Base-by-base conservation (phyloP, 352 stramenopile species). In the Globisporangium spinosum region DNA sequence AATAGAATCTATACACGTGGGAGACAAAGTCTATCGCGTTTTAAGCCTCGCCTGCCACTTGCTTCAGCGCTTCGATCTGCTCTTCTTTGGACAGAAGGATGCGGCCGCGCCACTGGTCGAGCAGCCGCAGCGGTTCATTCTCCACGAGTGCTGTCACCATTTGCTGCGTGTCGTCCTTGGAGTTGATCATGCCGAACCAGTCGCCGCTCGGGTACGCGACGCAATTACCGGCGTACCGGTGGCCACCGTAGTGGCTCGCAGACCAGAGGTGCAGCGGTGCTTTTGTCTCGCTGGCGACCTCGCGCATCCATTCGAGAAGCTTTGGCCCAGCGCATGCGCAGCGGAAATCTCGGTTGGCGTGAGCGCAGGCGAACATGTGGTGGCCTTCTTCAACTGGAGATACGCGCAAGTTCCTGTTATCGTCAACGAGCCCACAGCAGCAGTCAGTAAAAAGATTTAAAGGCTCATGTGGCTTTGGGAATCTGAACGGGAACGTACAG, bases 171-270 rank as follows among this genome's bases (percentile, higher is more conserved):
- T 88, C 85, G 13, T 77, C 65, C 61, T 81, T 69, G 17, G 79
- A 69, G 62, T 94, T 94, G 1, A 94, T 58, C 1, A 90, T 68
- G 1, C 83, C 83, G 61, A 91, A 94, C 83, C 86, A 94, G 62
- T 94, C 80, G 25, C 86, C 83, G 22, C 76, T 83, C 25, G 86
- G 86, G 60, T 94, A 91, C 65, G 80, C 75, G 69, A 94, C 87
- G 60, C 80, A 90, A 57, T 86, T 83, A 29, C 79, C 83, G 3
- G 83, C 86, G 64, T 90, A 90, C 3, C 83, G 83, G 54, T 92
- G 82, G n/a, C 83, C 86, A 8, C 83, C 83, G 58, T 85, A 91
- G 58, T 94, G 83, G 56, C 83, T 94, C 3, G 80, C 79, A 15
- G 70, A 79, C 73, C 81, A 92, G 32, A 91, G 68, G 56, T 90